A percentile compares a stretch with the other conserved stretches of the same genome.
phyloP scores from a whole-genome alignment of 805 yeast species.

The Candida berthetii region DNA sequence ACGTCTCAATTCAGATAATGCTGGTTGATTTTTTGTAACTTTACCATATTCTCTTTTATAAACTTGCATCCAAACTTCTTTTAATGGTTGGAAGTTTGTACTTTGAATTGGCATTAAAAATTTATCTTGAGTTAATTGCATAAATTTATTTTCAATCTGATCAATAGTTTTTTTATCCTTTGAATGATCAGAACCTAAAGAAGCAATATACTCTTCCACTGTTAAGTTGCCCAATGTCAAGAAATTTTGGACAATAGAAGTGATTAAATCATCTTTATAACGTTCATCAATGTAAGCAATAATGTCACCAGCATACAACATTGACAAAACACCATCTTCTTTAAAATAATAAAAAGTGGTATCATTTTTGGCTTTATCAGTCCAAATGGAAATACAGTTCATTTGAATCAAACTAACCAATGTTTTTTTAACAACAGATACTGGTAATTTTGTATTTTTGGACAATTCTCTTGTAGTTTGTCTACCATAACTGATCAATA shows the following conservation, averaged over 20 bases:
- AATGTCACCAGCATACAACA: conserved; percentile 76
- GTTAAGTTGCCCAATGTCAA: conserved; percentile 65
- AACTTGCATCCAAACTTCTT: conserved; percentile 32
- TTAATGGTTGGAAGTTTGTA: conserved; percentile 26
- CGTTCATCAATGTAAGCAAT: conserved; percentile 42
- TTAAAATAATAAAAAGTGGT: conserved; percentile 50
- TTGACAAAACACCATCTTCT: conserved; percentile 54
- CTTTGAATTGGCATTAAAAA: conserved; percentile 43
- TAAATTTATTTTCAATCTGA: conserved; percentile 31
- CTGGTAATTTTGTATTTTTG: conserved; percentile 37
- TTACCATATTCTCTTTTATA: conserved; percentile 32
- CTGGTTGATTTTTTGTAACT: conserved; percentile 29
- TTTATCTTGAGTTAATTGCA: conserved; percentile 39
- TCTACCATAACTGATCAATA: conserved; percentile 64
- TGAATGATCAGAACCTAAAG: conserved; percentile 3
- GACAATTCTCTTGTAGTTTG: conserved; percentile 50
- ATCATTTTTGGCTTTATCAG: conserved; percentile 27
- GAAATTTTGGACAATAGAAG: conserved; percentile 63
- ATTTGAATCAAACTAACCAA: conserved; percentile 76
- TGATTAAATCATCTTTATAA: conserved; percentile 34
- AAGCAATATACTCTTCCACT: conserved; percentile 39
- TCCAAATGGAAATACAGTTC: conserved; percentile 66
- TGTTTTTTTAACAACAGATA: conserved; percentile 49
- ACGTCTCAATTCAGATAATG: conserved; percentile 48
- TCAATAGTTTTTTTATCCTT: conserved; percentile 20